phyloP scores from a whole-genome alignment of 352 stramenopile species.

The Globisporangium parvum region DNA sequence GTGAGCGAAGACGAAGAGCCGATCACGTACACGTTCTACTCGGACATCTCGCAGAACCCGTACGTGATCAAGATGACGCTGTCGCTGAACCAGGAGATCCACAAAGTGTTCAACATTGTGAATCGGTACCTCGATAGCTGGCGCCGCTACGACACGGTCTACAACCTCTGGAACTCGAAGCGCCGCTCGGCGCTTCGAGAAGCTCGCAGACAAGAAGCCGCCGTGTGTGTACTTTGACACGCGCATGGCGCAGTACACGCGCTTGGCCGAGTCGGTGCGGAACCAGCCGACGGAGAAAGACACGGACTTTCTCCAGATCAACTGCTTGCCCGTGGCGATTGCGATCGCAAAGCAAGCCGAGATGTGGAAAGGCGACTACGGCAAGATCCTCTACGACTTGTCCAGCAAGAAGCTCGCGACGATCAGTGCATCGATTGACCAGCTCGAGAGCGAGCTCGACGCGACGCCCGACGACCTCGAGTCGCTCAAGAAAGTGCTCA shows the following conservation, averaged over 20 bases:
- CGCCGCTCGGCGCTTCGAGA: conserved; percentile 88
- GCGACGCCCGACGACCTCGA: conserved; percentile 83
- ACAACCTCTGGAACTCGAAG: conserved; percentile 94
- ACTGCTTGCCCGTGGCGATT: conserved; percentile 86
- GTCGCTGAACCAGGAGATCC: conserved; percentile 91
- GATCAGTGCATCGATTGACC: conserved; percentile 68
- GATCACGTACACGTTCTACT: conserved; percentile 92
- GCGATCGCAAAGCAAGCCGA: conserved; percentile 90
- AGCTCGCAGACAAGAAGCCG: conserved; percentile 90
- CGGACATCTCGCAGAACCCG: conserved; percentile 93
- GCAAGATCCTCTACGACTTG: conserved; percentile 85
- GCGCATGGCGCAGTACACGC: conserved; percentile 87
- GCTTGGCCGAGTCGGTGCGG: conserved; percentile 84
- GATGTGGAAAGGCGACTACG: conserved; percentile 94
- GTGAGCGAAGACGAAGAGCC: conserved; percentile 93
- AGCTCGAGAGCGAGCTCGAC: conserved; percentile 76
- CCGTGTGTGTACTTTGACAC: conserved; percentile 94
- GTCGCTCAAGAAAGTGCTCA: conserved; percentile 93
- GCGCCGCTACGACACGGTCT: conserved; percentile 92
- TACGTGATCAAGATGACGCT: conserved; percentile 95
- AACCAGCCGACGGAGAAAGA: conserved; percentile 90
- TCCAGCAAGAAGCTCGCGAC: conserved; percentile 80
- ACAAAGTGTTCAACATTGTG: conserved; percentile 93
- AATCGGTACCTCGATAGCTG: conserved; percentile 94
- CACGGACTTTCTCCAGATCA: conserved; percentile 93